Percentiles rank a stretch among this genome's conserved stretches.
Conservation (phyloP, 345 rosid genomes). For the Carallia pectinifolia region DNA sequence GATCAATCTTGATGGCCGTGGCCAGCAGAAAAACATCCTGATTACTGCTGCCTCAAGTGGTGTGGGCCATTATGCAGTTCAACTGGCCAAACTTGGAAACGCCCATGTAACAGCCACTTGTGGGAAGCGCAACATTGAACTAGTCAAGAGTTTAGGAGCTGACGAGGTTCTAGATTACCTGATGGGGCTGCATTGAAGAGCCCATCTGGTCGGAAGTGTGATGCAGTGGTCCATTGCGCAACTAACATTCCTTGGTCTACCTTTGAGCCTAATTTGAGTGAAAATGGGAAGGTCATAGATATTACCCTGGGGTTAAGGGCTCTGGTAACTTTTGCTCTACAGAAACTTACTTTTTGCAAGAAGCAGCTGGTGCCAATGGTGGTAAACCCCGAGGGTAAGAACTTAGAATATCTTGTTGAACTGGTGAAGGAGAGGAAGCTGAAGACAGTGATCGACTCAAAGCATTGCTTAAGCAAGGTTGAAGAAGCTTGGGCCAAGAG, state of each 20-base stretch:
- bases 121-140: conserved; percentile 65
- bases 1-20: conserved; percentile 62
- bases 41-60: conserved; percentile 83
- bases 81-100: conserved; percentile 68
- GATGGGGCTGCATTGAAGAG: conserved; percentile 70
- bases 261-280: conserved; percentile 62
- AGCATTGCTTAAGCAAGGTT: conserved; percentile 50
- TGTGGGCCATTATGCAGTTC: conserved; percentile 78
- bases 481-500: conserved; percentile 79
- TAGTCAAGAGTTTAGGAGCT: conserved; percentile 71
- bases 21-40: conserved; percentile 49
- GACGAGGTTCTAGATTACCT: conserved; percentile 82
- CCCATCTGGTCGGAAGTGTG: conserved; percentile 70
- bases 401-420: conserved; percentile 46
- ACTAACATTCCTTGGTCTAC: conserved; percentile 56
- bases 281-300: conserved; percentile 61
- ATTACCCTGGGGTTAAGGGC: conserved; percentile 47
- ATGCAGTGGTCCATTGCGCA: conserved; percentile 70
- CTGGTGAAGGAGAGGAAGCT: conserved; percentile 62
- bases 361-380: conserved; percentile 65
- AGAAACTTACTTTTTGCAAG: conserved; percentile 60
- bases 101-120: conserved; percentile 80
- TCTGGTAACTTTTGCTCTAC: conserved; percentile 41
- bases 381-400: conserved; percentile 40
- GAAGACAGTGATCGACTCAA: conserved; percentile 61